Evolutionary conservation across 139 green algal genomes (phyloP), one percentile per base, ranked within the genome.

Genomic region (Chlamydomonas sp.): DNA sequence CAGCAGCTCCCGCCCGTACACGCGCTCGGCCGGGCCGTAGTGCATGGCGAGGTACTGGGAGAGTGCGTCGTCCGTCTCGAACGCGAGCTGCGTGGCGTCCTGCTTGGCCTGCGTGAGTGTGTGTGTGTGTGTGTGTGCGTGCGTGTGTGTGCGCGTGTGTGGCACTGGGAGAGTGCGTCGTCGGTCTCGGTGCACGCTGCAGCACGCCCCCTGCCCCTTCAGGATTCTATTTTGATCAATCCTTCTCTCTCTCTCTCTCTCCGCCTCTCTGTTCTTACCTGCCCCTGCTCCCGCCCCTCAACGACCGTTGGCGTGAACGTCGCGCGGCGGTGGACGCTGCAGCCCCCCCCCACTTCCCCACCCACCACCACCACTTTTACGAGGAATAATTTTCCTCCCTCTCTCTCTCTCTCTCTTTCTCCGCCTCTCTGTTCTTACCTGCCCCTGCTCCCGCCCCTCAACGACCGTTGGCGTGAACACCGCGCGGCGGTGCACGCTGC

Each of bases 311-410:
- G 75, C 29, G 81, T 87, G 67, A 80, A 84, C 29, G 74, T 80
- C 0, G 59, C 38, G 2, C 76, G 67, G 64, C 70, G 63, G 34
- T 65, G 61, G 59, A 66, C 79, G 50, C 77, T 86, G 73, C 81
- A 91, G 67, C 81, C 85, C 26, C 82, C 75, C 43, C 75, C 80
- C 47, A n/a, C n/a, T n/a, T n/a, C n/a, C n/a, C n/a, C n/a, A n/a
- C n/a, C n/a, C n/a, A n/a, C n/a, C n/a, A n/a, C n/a, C n/a, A n/a
- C n/a, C n/a, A n/a, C n/a, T n/a, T n/a, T n/a, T n/a, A n/a, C n/a
- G n/a, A n/a, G n/a, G n/a, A n/a, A n/a, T n/a, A n/a, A n/a, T n/a
- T n/a, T n/a, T n/a, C n/a, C n/a, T n/a, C n/a, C n/a, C n/a, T n/a
- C n/a, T n/a, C n/a, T n/a, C n/a, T n/a, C n/a, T n/a, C n/a, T n/a